Conservation (phyloP, 495 filamentous ascomycete genomes). For the Cercophora samala region DNA sequence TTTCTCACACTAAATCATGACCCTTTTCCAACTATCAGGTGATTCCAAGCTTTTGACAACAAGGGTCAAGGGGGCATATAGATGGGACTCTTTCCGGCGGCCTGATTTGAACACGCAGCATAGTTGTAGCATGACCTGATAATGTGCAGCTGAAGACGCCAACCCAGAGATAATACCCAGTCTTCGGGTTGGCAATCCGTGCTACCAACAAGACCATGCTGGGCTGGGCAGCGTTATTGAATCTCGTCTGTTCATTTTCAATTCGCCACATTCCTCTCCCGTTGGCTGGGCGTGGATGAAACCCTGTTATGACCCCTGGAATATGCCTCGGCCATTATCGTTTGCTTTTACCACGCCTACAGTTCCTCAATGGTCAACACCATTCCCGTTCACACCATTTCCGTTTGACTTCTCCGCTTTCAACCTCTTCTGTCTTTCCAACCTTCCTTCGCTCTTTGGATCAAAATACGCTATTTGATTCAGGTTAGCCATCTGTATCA, state of each 20-base stretch:
- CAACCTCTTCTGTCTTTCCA: slow-evolving; percentile 30
- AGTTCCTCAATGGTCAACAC: background rate
- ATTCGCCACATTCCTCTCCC: background rate
- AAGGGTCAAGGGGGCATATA: too few relatives aligned
- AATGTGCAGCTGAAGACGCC: background rate
- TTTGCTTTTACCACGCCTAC: too few relatives aligned
- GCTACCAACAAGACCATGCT: background rate
- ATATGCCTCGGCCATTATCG: background rate
- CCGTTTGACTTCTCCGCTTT: slow-evolving; percentile 12
- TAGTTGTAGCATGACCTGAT: background rate
- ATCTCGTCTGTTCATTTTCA: background rate
- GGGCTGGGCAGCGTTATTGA: background rate
- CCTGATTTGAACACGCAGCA: too few relatives aligned
- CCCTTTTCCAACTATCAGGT: too few relatives aligned
- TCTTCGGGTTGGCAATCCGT: too few relatives aligned
- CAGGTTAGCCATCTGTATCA: background rate
- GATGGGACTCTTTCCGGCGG: too few relatives aligned
- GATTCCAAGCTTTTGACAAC: too few relatives aligned
- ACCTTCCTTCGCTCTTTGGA: slow-evolving; percentile 47
- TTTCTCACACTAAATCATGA: too few relatives aligned
- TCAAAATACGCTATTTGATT: slow-evolving; percentile 44
- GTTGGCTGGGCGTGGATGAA: too few relatives aligned
- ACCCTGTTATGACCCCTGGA: too few relatives aligned
- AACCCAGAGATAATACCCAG: background rate
- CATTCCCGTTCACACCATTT: background rate